phyloP scores from a whole-genome alignment of 208 protist species.

The Trypanosoma melophagium region DNA sequence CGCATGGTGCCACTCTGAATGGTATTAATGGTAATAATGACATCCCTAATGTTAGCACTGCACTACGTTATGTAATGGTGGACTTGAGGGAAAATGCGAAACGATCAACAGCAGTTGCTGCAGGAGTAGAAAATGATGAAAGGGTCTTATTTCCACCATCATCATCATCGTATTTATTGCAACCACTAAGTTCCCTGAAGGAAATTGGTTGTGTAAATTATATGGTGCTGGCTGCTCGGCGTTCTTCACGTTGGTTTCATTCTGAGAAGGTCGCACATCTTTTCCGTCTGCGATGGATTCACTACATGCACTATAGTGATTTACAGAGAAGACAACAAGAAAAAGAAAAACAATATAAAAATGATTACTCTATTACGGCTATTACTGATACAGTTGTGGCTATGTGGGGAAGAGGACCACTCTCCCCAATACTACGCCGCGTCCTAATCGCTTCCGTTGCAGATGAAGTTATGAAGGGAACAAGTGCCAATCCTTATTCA shows the following conservation, averaged over 20 bases:
- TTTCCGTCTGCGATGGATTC: slow-evolving; percentile 17
- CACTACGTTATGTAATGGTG: slow-evolving; percentile 3
- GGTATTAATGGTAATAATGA: not conserved
- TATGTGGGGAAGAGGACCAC: slow-evolving; percentile 2
- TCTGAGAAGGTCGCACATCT: slow-evolving; percentile 2
- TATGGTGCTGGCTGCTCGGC: not conserved
- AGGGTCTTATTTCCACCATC: no score
- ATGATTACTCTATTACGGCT: not conserved
- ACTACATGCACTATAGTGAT: slow-evolving; percentile 2
- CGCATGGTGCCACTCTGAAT: not conserved
- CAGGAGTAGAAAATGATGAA: no score
- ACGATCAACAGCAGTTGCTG: no score
- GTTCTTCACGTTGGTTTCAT: slow-evolving; percentile 14
- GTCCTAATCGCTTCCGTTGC: not conserved
- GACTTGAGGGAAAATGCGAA: not conserved
- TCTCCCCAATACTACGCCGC: slow-evolving; percentile 10
- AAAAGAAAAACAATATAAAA: not conserved
- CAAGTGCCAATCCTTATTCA: no score
- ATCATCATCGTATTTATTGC: not conserved
- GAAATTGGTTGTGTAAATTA: not conserved
- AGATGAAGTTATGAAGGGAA: not conserved
- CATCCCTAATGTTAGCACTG: not conserved
- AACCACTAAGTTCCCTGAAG: not conserved
- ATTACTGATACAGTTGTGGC: not conserved
- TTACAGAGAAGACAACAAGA: no score